Evolutionary conservation across 2,329 filamentous ascomycete species (phyloP).

Genomic region (Paraconiothyrium sp.): DNA sequence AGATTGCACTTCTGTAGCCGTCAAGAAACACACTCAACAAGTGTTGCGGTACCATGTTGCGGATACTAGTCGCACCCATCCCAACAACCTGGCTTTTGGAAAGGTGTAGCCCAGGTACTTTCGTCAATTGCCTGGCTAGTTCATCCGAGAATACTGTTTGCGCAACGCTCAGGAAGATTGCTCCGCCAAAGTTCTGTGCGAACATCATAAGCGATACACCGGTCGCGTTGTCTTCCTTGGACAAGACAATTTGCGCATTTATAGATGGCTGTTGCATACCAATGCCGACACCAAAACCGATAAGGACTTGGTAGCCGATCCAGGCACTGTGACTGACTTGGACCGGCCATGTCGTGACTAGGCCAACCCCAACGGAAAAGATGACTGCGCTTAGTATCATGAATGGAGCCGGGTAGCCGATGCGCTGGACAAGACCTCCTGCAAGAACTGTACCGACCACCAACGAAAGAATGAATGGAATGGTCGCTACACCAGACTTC

Average conservation of each 20-base stretch:
- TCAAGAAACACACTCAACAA: conserved; percentile 14
- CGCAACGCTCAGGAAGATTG: conserved; percentile 56
- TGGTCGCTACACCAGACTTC: conserved; percentile 36
- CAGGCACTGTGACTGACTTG: conserved; percentile 38
- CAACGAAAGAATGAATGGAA: conserved; percentile 35
- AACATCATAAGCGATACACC: conserved; percentile 53
- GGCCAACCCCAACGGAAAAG: conserved; percentile 51
- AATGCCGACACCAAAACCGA: conserved; percentile 51
- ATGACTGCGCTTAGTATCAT: conserved; percentile 50
- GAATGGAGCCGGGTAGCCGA: conserved; percentile 58
- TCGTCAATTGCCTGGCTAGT: conserved; percentile 31
- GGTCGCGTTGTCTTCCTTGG: conserved; percentile 48
- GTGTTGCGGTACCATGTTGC: conserved; percentile 22
- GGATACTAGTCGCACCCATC: conserved; percentile 28
- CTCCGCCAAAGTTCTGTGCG: conserved; percentile 57
- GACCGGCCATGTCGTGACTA: conserved; percentile 52
- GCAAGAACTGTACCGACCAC: conserved; percentile 32
- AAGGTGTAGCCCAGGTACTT: conserved; percentile 31
- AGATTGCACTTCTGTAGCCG: conserved; percentile 21
- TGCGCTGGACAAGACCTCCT: conserved; percentile 47
- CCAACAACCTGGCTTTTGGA: conserved; percentile 21
- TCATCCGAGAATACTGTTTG: conserved; percentile 50
- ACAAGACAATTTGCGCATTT: conserved; percentile 52
- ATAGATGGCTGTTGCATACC: conserved; percentile 55
- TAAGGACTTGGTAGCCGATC: conserved; percentile 45